Evolutionary conservation across 176 grass and related monocot genomes (phyloP), one percentile per base, ranked within the genome.

Genomic region (Coix lacrymajobi): DNA sequence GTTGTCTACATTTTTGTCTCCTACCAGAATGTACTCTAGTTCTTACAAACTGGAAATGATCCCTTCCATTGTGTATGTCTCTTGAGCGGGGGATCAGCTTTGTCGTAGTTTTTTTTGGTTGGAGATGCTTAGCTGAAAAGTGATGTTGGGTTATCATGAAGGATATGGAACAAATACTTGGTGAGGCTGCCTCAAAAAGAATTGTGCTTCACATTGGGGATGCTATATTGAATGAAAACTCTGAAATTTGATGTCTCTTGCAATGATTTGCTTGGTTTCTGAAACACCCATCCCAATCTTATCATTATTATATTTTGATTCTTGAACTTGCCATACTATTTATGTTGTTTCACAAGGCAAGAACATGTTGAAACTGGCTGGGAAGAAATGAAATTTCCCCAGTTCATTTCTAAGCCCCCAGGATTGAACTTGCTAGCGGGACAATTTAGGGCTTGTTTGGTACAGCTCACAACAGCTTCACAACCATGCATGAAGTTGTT

Each of bases 21-120:
- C 45, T 69, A 49, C 38, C 46, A 16, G 84, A 39, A 76, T 60
- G 0, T 60, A 11, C 37, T 87, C 65, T 69, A 76, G 71, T 39
- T 76, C 49, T 61, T 62, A 82, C 51, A 69, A 77, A 45, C 79
- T 77, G 51, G 51, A 76, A 82, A 76, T 46, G 34, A 37, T 10
- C 78, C 46, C 37, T 41, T 81, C 61, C 68, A 37, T 48, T 68
- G 36, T 75, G 44, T 68, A 20, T 66, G 46, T 62, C 39, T 82
- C 48, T 46, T 20, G 28, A n/a, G n/a, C 17, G 5, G 20, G 82
- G 36, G 71, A 63, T 87, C 37, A 67, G 11, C 56, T 62, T 36
- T 58, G 79, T 12, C 13, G 11, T 80, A 57, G 36, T 43, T 65
- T 4, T 65, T 2, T 17, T 3, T 46, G n/a, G 39, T 40, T 48